A percentile compares a stretch with the other conserved stretches of the same genome.
Conservation (phyloP, 805 yeast genomes). For the Candida khao-thaluensis region DNA sequence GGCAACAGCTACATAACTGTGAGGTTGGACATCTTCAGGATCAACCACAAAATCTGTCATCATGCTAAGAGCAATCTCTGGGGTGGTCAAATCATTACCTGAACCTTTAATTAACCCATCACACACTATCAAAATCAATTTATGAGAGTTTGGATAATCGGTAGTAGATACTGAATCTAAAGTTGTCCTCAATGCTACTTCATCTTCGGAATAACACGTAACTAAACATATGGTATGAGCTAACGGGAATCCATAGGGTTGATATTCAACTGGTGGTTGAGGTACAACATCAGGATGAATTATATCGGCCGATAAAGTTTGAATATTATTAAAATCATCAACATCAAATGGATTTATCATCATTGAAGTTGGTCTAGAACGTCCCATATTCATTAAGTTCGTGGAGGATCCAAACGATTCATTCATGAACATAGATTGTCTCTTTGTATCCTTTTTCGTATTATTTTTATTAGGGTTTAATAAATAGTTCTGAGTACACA, state of each 20-base stretch:
- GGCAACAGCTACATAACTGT: constrained; percentile 93
- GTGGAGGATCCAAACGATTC: constrained; percentile 30
- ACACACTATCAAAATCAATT: constrained; percentile 78
- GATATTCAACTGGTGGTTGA: constrained; percentile 87
- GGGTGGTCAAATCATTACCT: constrained; percentile 84
- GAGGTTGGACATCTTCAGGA: constrained; percentile 71
- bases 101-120: constrained; percentile 95
- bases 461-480: constrained; percentile 21
- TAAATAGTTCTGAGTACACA: constrained; percentile 61
- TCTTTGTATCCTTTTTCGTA: constrained; percentile 12
- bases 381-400: constrained; percentile 26
- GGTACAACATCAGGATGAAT: constrained; percentile 80
- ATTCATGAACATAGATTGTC: constrained; percentile 29
- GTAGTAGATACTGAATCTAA: constrained; percentile 93
- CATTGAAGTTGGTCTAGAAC: constrained; percentile 24
- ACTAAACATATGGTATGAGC: constrained; percentile 49
- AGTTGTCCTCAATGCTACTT: constrained; percentile 79
- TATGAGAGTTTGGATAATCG: constrained; percentile 93
- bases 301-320: constrained; percentile 54
- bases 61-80: constrained; percentile 84
- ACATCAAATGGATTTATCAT: constrained; percentile 32
- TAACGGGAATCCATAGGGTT: constrained; percentile 84
- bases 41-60: constrained; percentile 71
- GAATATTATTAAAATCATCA: constrained; percentile 35
- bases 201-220: constrained; percentile 95